Evolutionary conservation across 371 early-diverging fungal genomes (phyloP), one percentile per base, ranked within the genome.

Genomic region (Mucor saturninus): DNA sequence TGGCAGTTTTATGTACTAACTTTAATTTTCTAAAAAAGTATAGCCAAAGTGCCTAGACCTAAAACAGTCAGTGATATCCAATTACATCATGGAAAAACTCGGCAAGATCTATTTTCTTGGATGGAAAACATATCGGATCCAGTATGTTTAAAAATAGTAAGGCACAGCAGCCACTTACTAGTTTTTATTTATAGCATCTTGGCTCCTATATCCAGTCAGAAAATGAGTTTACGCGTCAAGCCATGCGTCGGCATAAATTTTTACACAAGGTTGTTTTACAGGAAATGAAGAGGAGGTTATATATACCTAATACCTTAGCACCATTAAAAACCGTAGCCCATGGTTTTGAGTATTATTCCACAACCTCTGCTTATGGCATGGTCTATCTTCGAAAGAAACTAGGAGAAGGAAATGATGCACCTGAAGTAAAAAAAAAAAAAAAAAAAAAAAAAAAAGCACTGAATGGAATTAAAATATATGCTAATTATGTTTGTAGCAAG

Each of bases 291-390:
- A 74, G 74, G 38, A 75, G 77, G 31, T 61, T 86, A 26, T 65
- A 80, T 54, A 79, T 80, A 11, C 75, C 72, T 31, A 77, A 70
- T 43, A 56, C 66, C 21, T 45, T 82, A 29, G 79, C 83, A 2
- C 86, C 89, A 3, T 55, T 88, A 35, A 81, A 79, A 29, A 86
- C 85, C 9, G 56, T 72, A 3, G 79, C 81, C 1, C 68, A 83
- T 55, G 89, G 86, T 14, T 88, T 81, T 28, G 89, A 88, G 35
- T 88, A 87, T 60, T 88, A 87, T 54, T 81, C 86, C 7, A 77
- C 76, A n/a, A 81, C 81, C 14, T 83, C 83, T 37, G 59, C 78
- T 2, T 72, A 80, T 64, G 89, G 89, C 9, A 77, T 81, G 74
- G 68, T 86, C 13, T 88, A 88, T 58, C 80, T 85, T 42, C 74